Percentiles rank a stretch among this genome's conserved stretches.
phyloP scores from a whole-genome alignment of 139 green algal genomes.

The Mesotaenium endlicherianum region DNA sequence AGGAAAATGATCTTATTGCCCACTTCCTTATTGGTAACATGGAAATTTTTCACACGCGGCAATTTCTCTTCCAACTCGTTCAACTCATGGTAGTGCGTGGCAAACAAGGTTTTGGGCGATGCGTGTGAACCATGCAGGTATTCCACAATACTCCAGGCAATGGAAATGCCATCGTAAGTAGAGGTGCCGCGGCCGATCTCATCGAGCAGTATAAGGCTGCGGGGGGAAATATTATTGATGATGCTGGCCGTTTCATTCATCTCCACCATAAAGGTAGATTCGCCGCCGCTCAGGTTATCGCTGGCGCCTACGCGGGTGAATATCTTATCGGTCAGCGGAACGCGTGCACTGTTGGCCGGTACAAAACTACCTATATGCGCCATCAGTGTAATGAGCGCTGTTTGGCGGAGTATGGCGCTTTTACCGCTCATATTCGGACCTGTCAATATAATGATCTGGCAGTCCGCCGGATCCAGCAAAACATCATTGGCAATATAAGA shows the following conservation, averaged over 20 bases:
- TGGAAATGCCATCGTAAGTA: neutral
- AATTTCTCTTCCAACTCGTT: neutral
- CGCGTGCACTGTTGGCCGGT: neutral
- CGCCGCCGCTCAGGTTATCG: neutral
- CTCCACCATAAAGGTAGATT: conserved; percentile 5
- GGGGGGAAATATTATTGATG: neutral
- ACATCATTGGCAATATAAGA: conserved; percentile 13
- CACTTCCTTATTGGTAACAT: no score
- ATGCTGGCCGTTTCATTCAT: neutral
- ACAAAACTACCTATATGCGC: conserved; percentile 5
- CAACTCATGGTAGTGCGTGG: neutral
- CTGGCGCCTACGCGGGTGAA: neutral
- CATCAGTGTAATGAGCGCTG: neutral
- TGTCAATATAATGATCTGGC: conserved; percentile 23
- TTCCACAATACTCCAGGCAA: neutral
- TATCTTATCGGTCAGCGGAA: neutral
- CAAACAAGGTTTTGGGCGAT: neutral
- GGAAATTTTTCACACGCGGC: neutral
- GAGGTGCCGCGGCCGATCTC: neutral
- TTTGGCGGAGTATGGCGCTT: neutral
- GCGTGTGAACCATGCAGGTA: neutral
- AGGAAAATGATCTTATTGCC: no score
- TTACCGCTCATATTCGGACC: conserved; percentile 56
- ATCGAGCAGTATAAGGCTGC: neutral
- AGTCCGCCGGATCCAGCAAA: neutral